Conservation (phyloP, 345 rosid genomes). For the Arabidopsis arenosa region DNA sequence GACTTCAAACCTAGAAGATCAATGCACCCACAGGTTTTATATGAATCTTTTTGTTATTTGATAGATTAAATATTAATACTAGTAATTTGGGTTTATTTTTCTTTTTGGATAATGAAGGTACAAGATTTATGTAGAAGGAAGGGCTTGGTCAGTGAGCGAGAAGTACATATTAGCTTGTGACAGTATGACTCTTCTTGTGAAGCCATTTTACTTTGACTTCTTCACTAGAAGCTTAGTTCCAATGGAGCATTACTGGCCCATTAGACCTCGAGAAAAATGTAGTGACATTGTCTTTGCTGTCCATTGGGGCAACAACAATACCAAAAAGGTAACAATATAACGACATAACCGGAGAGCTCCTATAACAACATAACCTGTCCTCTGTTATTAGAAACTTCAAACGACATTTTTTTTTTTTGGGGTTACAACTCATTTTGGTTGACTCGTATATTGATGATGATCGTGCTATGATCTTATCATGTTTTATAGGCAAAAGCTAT, state of each 20-base stretch:
- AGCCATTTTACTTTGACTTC: conserved; percentile 51
- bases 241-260: conserved; percentile 60
- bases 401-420: not conserved
- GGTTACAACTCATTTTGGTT: not conserved
- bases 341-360: not conserved
- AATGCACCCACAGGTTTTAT: conserved; percentile 60
- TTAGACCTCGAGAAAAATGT: conserved; percentile 47
- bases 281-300: conserved; percentile 53
- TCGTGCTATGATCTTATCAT: conserved; percentile 1
- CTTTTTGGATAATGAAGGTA: conserved; percentile 41
- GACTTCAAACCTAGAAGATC: conserved; percentile 51
- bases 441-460: not conserved
- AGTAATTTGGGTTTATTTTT: not conserved
- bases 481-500: conserved; percentile 46
- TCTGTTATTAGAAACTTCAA: not conserved
- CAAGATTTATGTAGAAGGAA: conserved; percentile 59
- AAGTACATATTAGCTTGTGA: conserved; percentile 61
- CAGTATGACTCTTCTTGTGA: conserved; percentile 48
- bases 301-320: conserved; percentile 58
- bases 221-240: conserved; percentile 54
- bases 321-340: conserved; percentile 40
- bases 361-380: too few relatives aligned
- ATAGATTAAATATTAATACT: not conserved
- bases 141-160: conserved; percentile 62
- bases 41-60: not conserved